A percentile compares a stretch with the other conserved stretches of the same genome.
phyloP scores from a whole-genome alignment of 2,329 filamentous ascomycete genomes.

The Botrytis aclada region DNA sequence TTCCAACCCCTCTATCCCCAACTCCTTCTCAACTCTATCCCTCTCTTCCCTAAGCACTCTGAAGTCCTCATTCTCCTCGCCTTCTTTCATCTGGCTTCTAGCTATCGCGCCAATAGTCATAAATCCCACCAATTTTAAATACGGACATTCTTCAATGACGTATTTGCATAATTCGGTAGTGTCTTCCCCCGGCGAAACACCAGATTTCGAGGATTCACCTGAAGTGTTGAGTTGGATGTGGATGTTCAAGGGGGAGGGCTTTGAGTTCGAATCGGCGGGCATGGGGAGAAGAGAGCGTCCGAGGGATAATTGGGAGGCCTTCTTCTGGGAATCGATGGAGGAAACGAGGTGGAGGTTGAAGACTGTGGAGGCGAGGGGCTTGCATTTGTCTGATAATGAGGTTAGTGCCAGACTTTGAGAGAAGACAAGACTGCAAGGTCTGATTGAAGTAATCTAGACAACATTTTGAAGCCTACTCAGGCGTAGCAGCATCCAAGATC shows the following conservation, averaged over 20 bases:
- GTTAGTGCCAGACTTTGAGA: not conserved
- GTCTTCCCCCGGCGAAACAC: constrained; percentile 65
- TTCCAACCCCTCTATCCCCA: constrained; percentile 46
- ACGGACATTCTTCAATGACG: constrained; percentile 67
- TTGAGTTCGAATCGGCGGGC: constrained; percentile 37
- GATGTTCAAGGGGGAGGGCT: constrained; percentile 46
- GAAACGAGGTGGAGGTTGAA: constrained; percentile 90
- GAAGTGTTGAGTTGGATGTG: constrained; percentile 97
- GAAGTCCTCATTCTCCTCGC: constrained; percentile 92
- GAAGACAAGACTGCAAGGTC: not conserved
- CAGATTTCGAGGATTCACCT: constrained; percentile 81
- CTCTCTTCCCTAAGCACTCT: constrained; percentile 63
- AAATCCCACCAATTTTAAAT: constrained; percentile 72
- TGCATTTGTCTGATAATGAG: constrained; percentile 71
- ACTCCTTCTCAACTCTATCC: constrained; percentile 63
- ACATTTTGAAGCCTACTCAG: not conserved
- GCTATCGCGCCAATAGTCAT: constrained; percentile 99
- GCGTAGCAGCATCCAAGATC: not conserved
- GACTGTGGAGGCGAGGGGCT: constrained; percentile 74
- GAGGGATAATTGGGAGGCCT: constrained; percentile 77
- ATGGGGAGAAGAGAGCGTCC: constrained; percentile 59
- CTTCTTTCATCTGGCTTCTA: constrained; percentile 64
- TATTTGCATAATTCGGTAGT: constrained; percentile 64
- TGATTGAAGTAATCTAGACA: not conserved
- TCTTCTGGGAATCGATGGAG: constrained; percentile 84